A percentile compares a stretch with the other conserved stretches of the same genome.
Evolutionary conservation across 352 stramenopile genomes (phyloP).

Genomic region (Pythium rishiriense): DNA sequence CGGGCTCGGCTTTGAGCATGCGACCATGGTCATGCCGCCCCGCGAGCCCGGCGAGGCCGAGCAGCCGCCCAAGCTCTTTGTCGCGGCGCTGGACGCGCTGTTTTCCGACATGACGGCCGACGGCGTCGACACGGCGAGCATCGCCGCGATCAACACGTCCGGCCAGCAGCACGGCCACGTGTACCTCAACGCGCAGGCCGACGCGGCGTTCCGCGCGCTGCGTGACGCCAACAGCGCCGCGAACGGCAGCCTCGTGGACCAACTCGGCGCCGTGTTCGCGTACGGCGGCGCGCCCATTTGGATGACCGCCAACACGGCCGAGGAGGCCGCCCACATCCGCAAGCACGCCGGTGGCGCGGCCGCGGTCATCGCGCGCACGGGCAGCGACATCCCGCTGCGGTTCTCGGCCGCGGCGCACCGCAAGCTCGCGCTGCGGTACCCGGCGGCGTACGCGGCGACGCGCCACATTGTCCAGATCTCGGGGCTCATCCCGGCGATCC

Average conservation of each 20-base stretch:
- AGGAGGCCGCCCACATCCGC: constrained; percentile 4
- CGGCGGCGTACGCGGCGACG: not conserved
- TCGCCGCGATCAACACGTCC: constrained; percentile 6
- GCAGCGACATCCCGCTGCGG: constrained; percentile 7
- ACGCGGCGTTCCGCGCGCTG: not conserved
- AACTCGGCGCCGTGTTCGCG: not conserved
- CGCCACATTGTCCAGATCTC: constrained; percentile 6
- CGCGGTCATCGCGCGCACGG: not conserved
- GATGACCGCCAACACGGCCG: constrained; percentile 6
- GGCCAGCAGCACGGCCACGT: constrained; percentile 10
- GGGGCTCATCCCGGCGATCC: not conserved
- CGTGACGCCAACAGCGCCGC: not conserved
- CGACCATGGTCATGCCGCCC: constrained; percentile 1
- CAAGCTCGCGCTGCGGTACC: constrained; percentile 3
- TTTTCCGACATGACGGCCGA: not conserved
- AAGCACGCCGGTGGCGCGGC: not conserved
- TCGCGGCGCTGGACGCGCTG: constrained; percentile 3
- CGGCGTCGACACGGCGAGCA: not conserved
- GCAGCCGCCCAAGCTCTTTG: constrained; percentile 5
- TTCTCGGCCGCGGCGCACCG: constrained; percentile 1
- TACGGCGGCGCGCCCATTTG: constrained; percentile 5
- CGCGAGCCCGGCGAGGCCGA: constrained; percentile 4
- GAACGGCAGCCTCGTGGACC: not conserved
- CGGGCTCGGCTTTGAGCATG: not conserved
- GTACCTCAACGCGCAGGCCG: constrained; percentile 1